Evolutionary conservation across 164 flowering plant species (phyloP).

Genomic region (Tetrastigma voinierianum): DNA sequence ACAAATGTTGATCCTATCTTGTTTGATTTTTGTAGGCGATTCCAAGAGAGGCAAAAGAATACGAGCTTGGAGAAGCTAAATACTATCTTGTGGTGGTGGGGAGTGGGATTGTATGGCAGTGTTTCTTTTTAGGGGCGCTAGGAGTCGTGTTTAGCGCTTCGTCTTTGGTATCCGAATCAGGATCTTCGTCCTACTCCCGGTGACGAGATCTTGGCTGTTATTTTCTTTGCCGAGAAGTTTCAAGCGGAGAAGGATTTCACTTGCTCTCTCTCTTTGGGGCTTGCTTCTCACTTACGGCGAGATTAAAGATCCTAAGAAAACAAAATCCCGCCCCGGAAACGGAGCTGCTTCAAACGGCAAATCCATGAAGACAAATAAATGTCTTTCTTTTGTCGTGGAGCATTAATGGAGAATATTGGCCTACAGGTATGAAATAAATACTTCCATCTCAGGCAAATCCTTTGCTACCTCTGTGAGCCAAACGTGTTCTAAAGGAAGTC

Average conservation of each 20-base stretch:
- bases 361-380: too few species aligned
- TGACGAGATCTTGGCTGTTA: constrained; percentile 26
- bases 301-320: constrained; percentile 8
- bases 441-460: too few species aligned
- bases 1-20: not conserved
- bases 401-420: too few species aligned
- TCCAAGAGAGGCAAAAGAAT: constrained; percentile 28
- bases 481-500: too few species aligned
- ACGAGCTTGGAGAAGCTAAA: constrained; percentile 24
- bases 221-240: constrained; percentile 32
- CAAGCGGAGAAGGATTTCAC: constrained; percentile 25
- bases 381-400: too few species aligned
- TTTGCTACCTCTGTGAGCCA: too few species aligned
- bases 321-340: not conserved
- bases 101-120: constrained; percentile 28
- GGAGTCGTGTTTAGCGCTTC: constrained; percentile 33
- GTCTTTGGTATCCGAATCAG: constrained; percentile 25
- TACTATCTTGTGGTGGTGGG: constrained; percentile 21
- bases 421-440: too few species aligned
- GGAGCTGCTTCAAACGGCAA: too few species aligned
- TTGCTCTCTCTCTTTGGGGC: constrained; percentile 35
- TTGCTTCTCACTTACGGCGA: constrained; percentile 29
- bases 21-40: constrained; percentile 16
- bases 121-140: constrained; percentile 28
- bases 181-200: constrained; percentile 22